Percentiles rank a stretch among this genome's conserved stretches.
Conservation (phyloP, 306 rosid genomes). For the Aeschynomene evenia region DNA sequence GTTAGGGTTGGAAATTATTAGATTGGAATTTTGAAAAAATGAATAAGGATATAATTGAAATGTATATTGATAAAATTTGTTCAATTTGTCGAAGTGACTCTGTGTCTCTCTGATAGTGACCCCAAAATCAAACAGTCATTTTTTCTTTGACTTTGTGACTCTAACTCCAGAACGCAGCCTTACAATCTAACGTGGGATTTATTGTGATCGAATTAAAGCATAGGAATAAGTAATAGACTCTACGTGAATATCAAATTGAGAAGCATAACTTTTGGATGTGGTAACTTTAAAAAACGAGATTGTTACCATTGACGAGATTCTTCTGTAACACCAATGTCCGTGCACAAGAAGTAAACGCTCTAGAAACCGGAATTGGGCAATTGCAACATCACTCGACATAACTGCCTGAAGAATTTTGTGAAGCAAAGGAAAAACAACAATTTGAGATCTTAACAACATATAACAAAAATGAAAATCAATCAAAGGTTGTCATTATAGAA, state of each 20-base stretch:
- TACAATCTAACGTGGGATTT: neutral
- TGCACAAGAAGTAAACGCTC: constrained; percentile 92
- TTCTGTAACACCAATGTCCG: constrained; percentile 99
- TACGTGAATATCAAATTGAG: neutral
- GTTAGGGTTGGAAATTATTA: too few relatives aligned
- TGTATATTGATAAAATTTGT: too few relatives aligned
- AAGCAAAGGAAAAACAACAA: constrained; percentile 6
- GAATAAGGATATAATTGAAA: too few relatives aligned
- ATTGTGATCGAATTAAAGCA: constrained; percentile 1
- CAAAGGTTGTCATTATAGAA: neutral
- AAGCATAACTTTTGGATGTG: neutral
- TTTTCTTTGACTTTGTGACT: too few relatives aligned
- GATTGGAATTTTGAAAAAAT: too few relatives aligned
- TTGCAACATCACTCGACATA: constrained; percentile 91
- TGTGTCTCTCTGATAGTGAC: too few relatives aligned
- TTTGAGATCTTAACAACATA: neutral
- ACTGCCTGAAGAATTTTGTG: constrained; percentile 68
- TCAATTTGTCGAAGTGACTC: too few relatives aligned
- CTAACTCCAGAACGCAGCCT: too few relatives aligned
- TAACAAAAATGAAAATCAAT: neutral
- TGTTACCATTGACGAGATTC: constrained; percentile 84
- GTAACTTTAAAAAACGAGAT: neutral
- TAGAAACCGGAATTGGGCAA: constrained; percentile 86
- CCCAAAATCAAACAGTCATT: too few relatives aligned
- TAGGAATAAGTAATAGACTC: constrained; percentile 19